Evolutionary conservation across 108 stramenopile genomes (phyloP).

Genomic region (Nannochloropsis salina): DNA sequence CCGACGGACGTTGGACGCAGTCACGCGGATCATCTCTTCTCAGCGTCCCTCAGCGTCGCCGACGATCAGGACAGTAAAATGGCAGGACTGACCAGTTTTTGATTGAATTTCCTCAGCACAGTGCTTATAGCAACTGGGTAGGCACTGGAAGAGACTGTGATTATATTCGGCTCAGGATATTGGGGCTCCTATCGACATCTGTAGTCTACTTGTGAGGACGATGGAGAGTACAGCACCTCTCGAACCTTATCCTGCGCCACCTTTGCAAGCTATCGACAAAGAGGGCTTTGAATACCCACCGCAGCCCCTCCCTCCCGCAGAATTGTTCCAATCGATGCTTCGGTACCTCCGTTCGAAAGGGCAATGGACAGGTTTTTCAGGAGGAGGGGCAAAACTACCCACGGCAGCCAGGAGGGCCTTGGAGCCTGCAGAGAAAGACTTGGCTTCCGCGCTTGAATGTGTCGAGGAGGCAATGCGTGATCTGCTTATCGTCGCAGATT

Average conservation of each 20-base stretch:
- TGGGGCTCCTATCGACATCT: too few species aligned
- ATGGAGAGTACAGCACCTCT: not conserved
- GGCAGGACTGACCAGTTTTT: too few species aligned
- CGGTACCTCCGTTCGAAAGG: not conserved
- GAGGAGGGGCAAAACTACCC: not conserved
- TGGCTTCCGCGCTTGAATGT: not conserved
- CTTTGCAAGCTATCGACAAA: not conserved
- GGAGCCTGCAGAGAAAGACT: not conserved
- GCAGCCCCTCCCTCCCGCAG: not conserved
- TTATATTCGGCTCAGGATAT: too few species aligned
- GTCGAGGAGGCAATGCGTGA: not conserved
- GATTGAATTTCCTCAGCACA: too few species aligned
- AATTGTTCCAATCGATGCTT: not conserved
- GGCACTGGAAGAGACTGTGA: too few species aligned
- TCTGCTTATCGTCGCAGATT: constrained; percentile 8
- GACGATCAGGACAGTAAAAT: too few species aligned
- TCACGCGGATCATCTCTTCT: too few species aligned
- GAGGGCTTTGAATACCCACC: constrained; percentile 17
- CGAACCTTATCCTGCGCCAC: constrained; percentile 3
- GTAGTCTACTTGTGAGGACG: too few species aligned
- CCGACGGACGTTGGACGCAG: too few species aligned
- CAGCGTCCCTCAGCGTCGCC: too few species aligned
- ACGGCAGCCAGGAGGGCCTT: not conserved
- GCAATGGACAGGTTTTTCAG: not conserved
- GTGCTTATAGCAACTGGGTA: too few species aligned